These are phyloP conservation scores for Croton setiger DNA, from an alignment of 441 rosid species.

Conservation along the genomic window DNA sequence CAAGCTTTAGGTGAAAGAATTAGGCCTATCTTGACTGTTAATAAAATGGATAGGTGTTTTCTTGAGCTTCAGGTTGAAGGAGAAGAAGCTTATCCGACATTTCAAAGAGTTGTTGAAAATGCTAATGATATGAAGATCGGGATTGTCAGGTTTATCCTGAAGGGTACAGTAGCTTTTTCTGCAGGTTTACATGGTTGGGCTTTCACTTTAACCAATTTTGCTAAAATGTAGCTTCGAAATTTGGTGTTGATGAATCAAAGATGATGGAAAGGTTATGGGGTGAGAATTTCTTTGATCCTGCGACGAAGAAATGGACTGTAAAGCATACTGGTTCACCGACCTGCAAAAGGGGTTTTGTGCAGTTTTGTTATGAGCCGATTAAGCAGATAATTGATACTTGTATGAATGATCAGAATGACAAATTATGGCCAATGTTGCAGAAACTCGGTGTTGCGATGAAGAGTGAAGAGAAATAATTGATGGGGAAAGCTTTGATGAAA, in stretches of 20 bases:
- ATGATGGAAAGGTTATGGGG: slow-evolving; percentile 74
- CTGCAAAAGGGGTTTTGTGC: slow-evolving; percentile 61
- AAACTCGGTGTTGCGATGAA: slow-evolving; percentile 49
- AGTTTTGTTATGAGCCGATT: slow-evolving; percentile 63
- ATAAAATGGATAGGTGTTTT: too few relatives aligned
- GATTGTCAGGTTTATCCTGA: slow-evolving; percentile 66
- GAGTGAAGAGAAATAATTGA: slow-evolving; percentile 49
- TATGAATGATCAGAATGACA: slow-evolving; percentile 60
- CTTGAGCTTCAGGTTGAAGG: too few relatives aligned
- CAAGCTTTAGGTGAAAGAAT: too few relatives aligned
- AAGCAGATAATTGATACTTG: slow-evolving; percentile 53
- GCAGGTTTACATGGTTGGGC: slow-evolving; percentile 69
- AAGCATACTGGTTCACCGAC: slow-evolving; percentile 47
- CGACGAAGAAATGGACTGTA: slow-evolving; percentile 54
- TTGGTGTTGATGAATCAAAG: slow-evolving; percentile 54
- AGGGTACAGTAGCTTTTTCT: slow-evolving; percentile 61
- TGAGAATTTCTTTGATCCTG: slow-evolving; percentile 58
- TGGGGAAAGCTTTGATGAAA: slow-evolving; percentile 61
- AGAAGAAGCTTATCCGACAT: slow-evolving; percentile 76
- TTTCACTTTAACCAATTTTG: slow-evolving; percentile 52
- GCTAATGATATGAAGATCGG: slow-evolving; percentile 74
- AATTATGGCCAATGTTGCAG: slow-evolving; percentile 56
- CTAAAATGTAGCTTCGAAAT: slow-evolving; percentile 64
- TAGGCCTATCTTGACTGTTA: too few relatives aligned
- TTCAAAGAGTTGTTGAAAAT: slow-evolving; percentile 63